Evolutionary conservation across 805 yeast genomes (phyloP), one percentile per base, ranked within the genome.

Genomic region (Nakazawaea ernobii): DNA sequence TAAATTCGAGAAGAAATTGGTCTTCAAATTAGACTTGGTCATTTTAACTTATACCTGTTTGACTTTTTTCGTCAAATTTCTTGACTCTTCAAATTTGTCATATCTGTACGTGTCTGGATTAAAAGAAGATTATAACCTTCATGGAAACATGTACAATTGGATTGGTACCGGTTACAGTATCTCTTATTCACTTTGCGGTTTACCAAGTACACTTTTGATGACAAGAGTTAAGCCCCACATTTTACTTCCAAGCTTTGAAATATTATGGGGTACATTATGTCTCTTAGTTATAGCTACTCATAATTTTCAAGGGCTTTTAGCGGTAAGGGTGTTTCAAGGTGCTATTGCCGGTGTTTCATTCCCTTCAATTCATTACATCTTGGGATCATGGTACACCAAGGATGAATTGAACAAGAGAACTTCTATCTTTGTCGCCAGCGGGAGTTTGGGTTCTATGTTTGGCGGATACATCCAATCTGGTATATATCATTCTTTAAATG

Each of bases 21-120:
- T 80, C n/a, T 61, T 69, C 53, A 83, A 83, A 57, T 59, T 82
- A 35, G 89, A 83, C 54, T 52, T 79, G 11, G 58, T 80, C 35
- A 63, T 84, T 43, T 70, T 80, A 13, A 67, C 56, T 78, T 54
- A 65, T 74, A 51, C 79, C 82, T 1, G 55, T 77, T 45, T 66
- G 77, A 63, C 71, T 73, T 54, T 51, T 70, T 29, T 56, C 74
- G 62, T 74, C 32, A 82, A 77, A 54, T 78, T 69, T 52, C 74
- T 80, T 79, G 86, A 77, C 60, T 79, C 79, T 56, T 66, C 67
- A 20, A 66, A 73, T 5, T 62, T 61, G 41, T 61, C 72, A 2
- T 69, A 66, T 46, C 71, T 70, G 15, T 57, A 70, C 1, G 54
- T 70, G 29, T 58, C 69, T 45, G 74, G 74, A 8, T 53, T 71